Percentiles rank a stretch among this genome's conserved stretches.
Conservation (phyloP, 1,284 basidiomycete species). For the Naganishia sp. region DNA sequence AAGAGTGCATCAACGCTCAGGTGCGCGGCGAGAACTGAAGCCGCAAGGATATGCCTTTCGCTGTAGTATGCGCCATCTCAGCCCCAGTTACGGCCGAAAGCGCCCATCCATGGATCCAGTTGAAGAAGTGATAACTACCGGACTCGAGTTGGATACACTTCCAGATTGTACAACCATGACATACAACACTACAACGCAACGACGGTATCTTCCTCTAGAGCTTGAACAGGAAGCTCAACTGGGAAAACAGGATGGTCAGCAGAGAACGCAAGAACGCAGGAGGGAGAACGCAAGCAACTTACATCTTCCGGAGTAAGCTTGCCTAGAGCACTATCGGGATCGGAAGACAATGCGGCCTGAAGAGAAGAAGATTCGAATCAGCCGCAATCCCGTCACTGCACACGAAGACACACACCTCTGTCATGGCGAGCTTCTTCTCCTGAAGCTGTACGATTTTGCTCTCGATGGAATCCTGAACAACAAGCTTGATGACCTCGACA, state of each 20-base stretch:
- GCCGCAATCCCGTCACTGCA: neutral
- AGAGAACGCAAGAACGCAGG: too few species aligned
- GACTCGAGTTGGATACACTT: too few species aligned
- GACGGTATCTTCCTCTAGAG: neutral
- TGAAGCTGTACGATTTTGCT: conserved; percentile 71
- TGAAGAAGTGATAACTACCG: too few species aligned
- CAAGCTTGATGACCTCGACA: conserved; percentile 87
- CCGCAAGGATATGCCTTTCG: too few species aligned
- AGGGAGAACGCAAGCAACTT: neutral
- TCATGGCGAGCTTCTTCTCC: conserved; percentile 60
- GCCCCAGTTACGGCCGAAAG: too few species aligned
- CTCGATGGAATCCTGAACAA: conserved; percentile 96
- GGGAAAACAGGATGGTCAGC: neutral
- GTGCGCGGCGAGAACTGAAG: too few species aligned
- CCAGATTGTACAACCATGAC: too few species aligned
- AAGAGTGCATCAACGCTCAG: too few species aligned
- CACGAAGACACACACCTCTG: conserved; percentile 34
- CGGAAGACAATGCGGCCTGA: conserved; percentile 41
- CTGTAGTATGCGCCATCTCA: too few species aligned
- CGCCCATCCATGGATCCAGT: too few species aligned
- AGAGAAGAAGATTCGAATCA: neutral
- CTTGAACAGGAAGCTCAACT: conserved; percentile 29
- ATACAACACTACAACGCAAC: too few species aligned
- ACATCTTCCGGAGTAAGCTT: conserved; percentile 80
- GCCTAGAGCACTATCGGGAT: conserved; percentile 68